Conservation (phyloP, 2,329 filamentous ascomycete genomes). For the Diaporthe ampelina region DNA sequence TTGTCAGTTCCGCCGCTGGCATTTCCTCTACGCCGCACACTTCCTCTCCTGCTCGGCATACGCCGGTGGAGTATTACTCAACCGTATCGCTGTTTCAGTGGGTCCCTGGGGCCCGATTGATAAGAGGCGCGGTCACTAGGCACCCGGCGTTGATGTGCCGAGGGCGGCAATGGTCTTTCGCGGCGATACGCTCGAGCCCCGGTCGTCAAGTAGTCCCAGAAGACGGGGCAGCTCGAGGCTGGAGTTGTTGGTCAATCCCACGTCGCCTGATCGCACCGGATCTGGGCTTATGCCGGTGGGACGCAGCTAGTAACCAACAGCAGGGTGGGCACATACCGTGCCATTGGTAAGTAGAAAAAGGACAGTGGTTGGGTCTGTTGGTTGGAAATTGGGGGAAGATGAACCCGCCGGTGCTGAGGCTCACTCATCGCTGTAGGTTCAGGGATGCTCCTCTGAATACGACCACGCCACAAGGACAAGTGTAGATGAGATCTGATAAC, state of each 20-base stretch:
- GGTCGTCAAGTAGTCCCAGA: constrained; percentile 3
- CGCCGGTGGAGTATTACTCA: background rate
- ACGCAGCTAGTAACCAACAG: constrained; percentile 18
- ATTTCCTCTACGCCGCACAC: background rate
- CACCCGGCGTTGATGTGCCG: background rate
- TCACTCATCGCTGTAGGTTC: background rate
- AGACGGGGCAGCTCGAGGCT: background rate
- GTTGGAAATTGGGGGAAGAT: background rate
- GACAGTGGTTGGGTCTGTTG: constrained; percentile 10
- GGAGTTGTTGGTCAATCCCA: constrained; percentile 31
- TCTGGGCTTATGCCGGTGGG: background rate
- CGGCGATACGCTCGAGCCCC: background rate
- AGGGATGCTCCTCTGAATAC: background rate
- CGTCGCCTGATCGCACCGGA: constrained; percentile 18
- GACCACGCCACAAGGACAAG: background rate
- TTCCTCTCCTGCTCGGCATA: too few species aligned
- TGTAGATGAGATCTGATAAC: constrained; percentile 12
- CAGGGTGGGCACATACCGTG: background rate
- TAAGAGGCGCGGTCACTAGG: background rate
- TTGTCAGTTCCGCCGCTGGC: background rate
- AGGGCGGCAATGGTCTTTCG: constrained; percentile 9
- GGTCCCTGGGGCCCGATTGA: background rate
- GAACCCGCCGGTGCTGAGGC: background rate
- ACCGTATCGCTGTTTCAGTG: background rate
- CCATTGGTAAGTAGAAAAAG: background rate